These are phyloP conservation scores for Aspergillus panamensis DNA, from an alignment of 495 filamentous ascomycete genomes.

Conservation along the genomic window DNA sequence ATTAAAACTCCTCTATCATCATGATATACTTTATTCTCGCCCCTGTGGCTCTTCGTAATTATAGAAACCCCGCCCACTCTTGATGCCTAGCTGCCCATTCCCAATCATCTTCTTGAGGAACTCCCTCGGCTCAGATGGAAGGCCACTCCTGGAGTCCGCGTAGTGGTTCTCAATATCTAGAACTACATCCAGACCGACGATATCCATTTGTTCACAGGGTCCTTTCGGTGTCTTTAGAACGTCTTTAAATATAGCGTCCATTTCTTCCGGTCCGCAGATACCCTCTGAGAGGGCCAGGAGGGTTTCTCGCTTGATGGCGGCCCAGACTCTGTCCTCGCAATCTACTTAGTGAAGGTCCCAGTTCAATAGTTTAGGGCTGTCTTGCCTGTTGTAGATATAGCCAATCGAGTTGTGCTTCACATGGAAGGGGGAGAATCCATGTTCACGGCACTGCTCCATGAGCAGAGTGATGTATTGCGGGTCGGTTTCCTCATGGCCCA, in stretches of 20 bases:
- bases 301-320: conserved; percentile 40
- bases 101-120: conserved; percentile 27
- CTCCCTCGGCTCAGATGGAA: conserved; percentile 25
- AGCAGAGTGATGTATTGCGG: conserved; percentile 26
- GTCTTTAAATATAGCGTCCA: conserved; percentile 40
- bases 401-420: conserved; percentile 34
- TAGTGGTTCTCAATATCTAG: conserved; percentile 42
- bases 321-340: conserved; percentile 32
- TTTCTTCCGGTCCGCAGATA: conserved; percentile 31
- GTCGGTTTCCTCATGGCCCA: conserved; percentile 34
- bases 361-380: not conserved
- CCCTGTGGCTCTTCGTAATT: conserved; percentile 20
- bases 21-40: not conserved
- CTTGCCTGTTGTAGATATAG: conserved; percentile 41
- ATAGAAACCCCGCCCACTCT: conserved; percentile 34
- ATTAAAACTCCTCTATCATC: too few species aligned
- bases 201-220: conserved; percentile 42
- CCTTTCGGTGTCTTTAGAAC: conserved; percentile 36
- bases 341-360: not conserved
- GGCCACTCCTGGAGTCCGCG: conserved; percentile 18
- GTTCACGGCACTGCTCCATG: conserved; percentile 24
- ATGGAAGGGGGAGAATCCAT: conserved; percentile 39
- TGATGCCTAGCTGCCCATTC: conserved; percentile 28
- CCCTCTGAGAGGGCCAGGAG: conserved; percentile 33
- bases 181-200: conserved; percentile 39